Evolutionary conservation across 129 eudicot genomes (phyloP), one percentile per base, ranked within the genome.

Genomic region (Escallonia rubra): DNA sequence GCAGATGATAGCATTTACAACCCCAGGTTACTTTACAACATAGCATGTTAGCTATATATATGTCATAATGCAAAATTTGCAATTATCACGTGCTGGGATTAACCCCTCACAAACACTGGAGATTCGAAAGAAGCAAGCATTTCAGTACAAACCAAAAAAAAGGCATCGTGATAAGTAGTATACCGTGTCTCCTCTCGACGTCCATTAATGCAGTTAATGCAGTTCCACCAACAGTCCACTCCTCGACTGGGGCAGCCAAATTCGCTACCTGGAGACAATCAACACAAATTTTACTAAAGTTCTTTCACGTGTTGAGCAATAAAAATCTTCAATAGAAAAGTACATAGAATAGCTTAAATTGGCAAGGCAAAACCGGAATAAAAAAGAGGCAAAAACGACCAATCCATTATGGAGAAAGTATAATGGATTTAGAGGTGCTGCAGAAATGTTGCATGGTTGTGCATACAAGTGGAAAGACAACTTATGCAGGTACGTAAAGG

Each of bases 171-270:
- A 23, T 23, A 23, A 23, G 34, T 23, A 23, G 1, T 40, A 67
- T 84, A 94, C 99, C 99, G 58, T 94, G 99, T 84, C 99, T 94
- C 87, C 99, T 87, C 79, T 94, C 99, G 2, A 94, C 96, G 65
- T 94, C 99, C 99, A 94, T 94, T 52, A 94, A 63, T 41, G 96
- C 72, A 49, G 99, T 94, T 80, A 94, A 75, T 51, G 97, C 95
- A 72, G 99, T 94, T 81, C 99, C 99, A 64, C 99, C 96, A 67
- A 89, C 95, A 47, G 96, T 89, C 99, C 99, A 94, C 58, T 94
- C 93, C 68, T 81, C 84, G 63, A 94, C 99, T 12, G 99, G 99
- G 56, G 99, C 96, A 70, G 93, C 92, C 76, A 94, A 84, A 68
- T 94, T 94, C 49, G 87, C 99, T 43, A 94, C 99, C 96, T 94